phyloP scores from a whole-genome alignment of 805 yeast genomes.

The Lachancea cidri region DNA sequence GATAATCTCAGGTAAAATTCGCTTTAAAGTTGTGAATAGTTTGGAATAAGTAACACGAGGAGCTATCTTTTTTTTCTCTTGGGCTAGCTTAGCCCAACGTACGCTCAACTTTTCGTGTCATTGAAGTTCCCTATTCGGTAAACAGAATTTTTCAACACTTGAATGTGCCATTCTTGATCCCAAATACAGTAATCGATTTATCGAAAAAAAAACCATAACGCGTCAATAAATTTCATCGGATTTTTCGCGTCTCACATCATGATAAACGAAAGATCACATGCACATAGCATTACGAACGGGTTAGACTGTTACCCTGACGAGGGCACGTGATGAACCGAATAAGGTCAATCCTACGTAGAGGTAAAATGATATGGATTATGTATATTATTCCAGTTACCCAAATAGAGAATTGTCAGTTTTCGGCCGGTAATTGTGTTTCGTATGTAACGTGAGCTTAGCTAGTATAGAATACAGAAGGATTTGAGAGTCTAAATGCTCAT shows the following conservation, averaged over 20 bases:
- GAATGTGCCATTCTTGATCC: not conserved
- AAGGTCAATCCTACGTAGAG: too few species aligned
- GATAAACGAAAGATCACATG: too few species aligned
- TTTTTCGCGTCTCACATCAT: not conserved
- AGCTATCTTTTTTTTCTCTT: conserved; percentile 1
- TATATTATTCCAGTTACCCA: too few species aligned
- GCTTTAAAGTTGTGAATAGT: not conserved
- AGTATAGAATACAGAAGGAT: conserved; percentile 3
- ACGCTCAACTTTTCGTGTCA: not conserved
- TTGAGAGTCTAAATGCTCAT: not conserved
- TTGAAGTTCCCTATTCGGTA: conserved; percentile 2
- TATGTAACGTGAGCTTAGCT: not conserved
- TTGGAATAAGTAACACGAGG: not conserved
- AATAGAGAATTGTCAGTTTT: too few species aligned
- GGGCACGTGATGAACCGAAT: too few species aligned
- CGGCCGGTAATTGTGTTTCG: not conserved
- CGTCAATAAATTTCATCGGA: not conserved
- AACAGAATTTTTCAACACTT: not conserved
- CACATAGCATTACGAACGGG: too few species aligned
- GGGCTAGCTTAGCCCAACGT: not conserved
- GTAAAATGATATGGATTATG: too few species aligned
- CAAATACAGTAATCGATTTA: not conserved
- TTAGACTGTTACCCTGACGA: too few species aligned
- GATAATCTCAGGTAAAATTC: not conserved
- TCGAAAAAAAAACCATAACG: not conserved